Evolutionary conservation across 257 asterid species (phyloP), one percentile per base, ranked within the genome.

Genomic region (Fraxinus anomala): DNA sequence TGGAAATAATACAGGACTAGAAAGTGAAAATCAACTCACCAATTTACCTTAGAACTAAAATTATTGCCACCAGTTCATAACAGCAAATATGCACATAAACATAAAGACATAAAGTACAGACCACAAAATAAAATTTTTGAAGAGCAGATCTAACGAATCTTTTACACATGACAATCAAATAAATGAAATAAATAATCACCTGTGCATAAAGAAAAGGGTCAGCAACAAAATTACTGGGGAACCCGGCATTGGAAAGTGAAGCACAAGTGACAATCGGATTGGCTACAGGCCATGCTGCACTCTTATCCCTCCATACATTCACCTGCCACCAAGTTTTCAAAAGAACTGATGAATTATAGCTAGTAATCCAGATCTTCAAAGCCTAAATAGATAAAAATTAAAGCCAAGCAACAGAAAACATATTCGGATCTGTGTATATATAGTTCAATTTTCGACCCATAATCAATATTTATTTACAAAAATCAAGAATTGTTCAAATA

Each of bases 181-280:
- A 23, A 63, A 63, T 24, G 47, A 67, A 16, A 67, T 7, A 24
- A 36, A 36, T 79, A 66, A 16, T 44, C 81, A 92, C 97, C 96
- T 91, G 89, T 30, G 82, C 79, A 84, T 83, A 91, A 72, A 94
- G 92, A 87, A 94, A 94, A 63, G 99, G 98, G 74, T 95, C 97
- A 7, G 98, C 99, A 77, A 95, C 99, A 80, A 93, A 95, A 68
- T 95, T 95, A 82, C 97, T 95, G 42, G 97, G 98, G 40, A 88
- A 85, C 19, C 99, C 97, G 79, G 94, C 88, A 82, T 89, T 86
- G 65, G 99, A 95, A 81, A 88, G 85, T 11, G 94, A 90, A 79
- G 98, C 98, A 87, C 99, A 95, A 42, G 97, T 93, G 81, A 93
- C 80, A 72, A 95, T 89, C 3, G 99, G 98, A 78, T 95, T 95